Evolutionary conservation across 345 rosid genomes (phyloP).

Genomic region (Corymbia maculata): DNA sequence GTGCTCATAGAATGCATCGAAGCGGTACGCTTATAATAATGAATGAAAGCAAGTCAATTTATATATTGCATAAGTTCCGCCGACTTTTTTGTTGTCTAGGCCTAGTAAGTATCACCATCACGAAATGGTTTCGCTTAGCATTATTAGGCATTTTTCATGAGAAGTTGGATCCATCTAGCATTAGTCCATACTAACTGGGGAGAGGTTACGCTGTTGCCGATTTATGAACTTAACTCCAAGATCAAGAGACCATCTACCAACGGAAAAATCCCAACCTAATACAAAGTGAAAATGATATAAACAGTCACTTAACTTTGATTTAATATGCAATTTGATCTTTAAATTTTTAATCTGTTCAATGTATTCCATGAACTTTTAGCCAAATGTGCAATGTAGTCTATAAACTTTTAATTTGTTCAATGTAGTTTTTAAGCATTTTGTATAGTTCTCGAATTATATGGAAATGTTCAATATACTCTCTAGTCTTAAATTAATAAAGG

Average conservation of each 20-base stretch:
- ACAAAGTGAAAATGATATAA: no score
- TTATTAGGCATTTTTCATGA: not conserved
- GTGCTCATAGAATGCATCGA: not conserved
- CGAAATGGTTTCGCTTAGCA: not conserved
- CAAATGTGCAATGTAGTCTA: no score
- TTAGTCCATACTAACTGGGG: not conserved
- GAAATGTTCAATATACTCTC: no score
- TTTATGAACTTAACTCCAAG: not conserved
- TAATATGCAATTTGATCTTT: no score
- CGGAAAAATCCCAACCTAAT: not conserved
- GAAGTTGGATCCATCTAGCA: not conserved
- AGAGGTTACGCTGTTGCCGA: not conserved
- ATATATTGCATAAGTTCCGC: not conserved
- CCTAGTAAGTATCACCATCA: rapidly evolving
- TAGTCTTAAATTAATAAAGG: no score
- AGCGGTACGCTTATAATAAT: not conserved
- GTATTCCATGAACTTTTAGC: no score
- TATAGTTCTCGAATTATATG: no score
- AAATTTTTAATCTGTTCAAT: no score
- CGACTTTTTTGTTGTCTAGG: not conserved
- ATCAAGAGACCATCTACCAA: not conserved
- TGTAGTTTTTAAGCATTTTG: no score
- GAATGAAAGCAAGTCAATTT: not conserved
- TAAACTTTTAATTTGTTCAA: no score
- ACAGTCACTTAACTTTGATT: no score